Conservation (phyloP, 148 eudicot species). For the Tetragonia tetragonoides region DNA sequence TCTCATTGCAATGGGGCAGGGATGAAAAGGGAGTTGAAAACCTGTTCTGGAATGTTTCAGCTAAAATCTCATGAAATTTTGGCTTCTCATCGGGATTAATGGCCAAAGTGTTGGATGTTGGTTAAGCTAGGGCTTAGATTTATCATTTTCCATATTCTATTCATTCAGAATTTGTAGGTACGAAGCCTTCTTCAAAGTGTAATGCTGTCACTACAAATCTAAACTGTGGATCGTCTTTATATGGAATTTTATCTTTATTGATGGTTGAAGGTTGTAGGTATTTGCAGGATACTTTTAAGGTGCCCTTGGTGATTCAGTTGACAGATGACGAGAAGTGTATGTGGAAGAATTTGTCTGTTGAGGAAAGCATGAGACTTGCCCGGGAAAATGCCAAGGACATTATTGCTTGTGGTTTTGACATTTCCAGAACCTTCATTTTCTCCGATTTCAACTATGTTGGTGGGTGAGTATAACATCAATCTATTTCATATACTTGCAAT, state of each 20-base stretch:
- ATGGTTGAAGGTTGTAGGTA: constrained; percentile 56
- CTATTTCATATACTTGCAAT: not conserved
- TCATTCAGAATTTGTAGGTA: not conserved
- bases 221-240: not conserved
- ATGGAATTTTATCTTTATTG: constrained; percentile 12
- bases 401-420: constrained; percentile 95
- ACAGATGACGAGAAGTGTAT: constrained; percentile 98
- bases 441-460: constrained; percentile 91
- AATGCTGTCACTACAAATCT: not conserved
- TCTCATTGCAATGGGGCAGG: too few relatives aligned
- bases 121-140: not conserved
- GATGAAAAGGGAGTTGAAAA: too few relatives aligned
- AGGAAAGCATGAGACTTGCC: constrained; percentile 93
- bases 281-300: constrained; percentile 96
- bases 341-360: constrained; percentile 91
- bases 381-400: constrained; percentile 98
- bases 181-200: not conserved
- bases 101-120: too few relatives aligned
- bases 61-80: too few relatives aligned
- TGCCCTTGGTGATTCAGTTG: constrained; percentile 90
- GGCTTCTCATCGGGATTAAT: too few relatives aligned
- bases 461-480: constrained; percentile 53
- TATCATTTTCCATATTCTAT: not conserved
- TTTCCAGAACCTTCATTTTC: constrained; percentile 84
- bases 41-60: too few relatives aligned